These are phyloP conservation scores for Nicotiana otophora DNA, from an alignment of 257 asterid species.

Conservation along the genomic window DNA sequence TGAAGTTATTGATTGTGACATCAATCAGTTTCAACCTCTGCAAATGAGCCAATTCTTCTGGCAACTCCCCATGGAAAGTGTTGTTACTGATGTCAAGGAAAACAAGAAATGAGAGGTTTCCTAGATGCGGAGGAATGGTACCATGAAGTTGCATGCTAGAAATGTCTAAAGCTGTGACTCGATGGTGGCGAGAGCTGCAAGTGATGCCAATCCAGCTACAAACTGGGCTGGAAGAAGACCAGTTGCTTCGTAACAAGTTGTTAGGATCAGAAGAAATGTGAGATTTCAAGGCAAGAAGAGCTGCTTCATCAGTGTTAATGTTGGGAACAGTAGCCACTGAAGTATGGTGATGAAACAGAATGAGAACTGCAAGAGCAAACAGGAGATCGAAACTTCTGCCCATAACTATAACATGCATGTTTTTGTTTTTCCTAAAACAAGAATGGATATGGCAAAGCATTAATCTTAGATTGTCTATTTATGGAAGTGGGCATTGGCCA, in stretches of 20 bases:
- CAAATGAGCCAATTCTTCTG: neutral
- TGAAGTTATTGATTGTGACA: neutral
- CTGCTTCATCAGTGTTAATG: neutral
- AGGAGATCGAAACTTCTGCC: neutral
- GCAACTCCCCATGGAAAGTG: neutral
- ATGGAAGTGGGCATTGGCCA: no score
- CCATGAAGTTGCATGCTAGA: neutral
- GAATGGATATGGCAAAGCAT: neutral
- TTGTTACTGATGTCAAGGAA: neutral
- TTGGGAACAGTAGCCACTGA: neutral
- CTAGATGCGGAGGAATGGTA: neutral
- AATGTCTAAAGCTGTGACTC: neutral
- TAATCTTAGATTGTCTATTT: neutral
- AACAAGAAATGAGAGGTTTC: neutral
- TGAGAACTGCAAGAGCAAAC: neutral
- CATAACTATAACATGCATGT: neutral
- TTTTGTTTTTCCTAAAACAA: neutral
- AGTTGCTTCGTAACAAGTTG: neutral
- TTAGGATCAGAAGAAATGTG: neutral
- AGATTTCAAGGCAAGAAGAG: neutral
- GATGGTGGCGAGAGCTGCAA: neutral
- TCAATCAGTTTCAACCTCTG: neutral
- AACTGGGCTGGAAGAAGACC: neutral
- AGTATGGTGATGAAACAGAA: neutral
- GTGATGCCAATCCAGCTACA: neutral